Percentiles rank a stretch among this genome's conserved stretches.
Conservation (phyloP, 176 grass and related monocot species). For the Zoysia japonica region DNA sequence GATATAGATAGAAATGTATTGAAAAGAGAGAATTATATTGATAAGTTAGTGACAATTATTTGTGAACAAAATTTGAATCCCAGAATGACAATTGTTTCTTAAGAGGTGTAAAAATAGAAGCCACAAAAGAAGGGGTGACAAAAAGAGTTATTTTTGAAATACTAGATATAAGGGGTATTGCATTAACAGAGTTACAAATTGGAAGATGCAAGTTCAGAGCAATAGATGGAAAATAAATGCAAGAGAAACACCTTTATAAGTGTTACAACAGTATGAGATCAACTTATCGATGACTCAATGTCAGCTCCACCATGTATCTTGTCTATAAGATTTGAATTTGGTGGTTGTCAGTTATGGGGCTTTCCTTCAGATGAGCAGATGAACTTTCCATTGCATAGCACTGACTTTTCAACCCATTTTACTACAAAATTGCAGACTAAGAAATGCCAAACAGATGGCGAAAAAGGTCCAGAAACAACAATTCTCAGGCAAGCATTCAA, state of each 20-base stretch:
- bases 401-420: not conserved
- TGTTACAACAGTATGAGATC: not conserved
- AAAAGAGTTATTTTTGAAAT: not conserved
- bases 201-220: not conserved
- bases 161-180: not conserved
- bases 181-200: slow-evolving; percentile 21
- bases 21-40: no score
- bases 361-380: slow-evolving; percentile 23
- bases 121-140: not conserved
- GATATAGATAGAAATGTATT: no score
- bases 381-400: slow-evolving; percentile 7
- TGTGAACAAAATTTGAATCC: no score
- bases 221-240: slow-evolving; percentile 10
- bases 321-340: not conserved
- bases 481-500: slow-evolving; percentile 47
- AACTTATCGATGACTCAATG: slow-evolving; percentile 18
- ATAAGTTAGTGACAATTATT: no score
- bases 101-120: not conserved
- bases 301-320: not conserved
- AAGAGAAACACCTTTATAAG: not conserved
- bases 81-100: no score
- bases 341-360: not conserved
- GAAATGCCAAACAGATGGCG: slow-evolving; percentile 15
- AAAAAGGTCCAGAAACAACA: slow-evolving; percentile 28
- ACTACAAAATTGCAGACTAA: slow-evolving; percentile 20